A percentile compares a stretch with the other conserved stretches of the same genome.
phyloP scores from a whole-genome alignment of 306 rosid species.

The Fragaria ananassa region DNA sequence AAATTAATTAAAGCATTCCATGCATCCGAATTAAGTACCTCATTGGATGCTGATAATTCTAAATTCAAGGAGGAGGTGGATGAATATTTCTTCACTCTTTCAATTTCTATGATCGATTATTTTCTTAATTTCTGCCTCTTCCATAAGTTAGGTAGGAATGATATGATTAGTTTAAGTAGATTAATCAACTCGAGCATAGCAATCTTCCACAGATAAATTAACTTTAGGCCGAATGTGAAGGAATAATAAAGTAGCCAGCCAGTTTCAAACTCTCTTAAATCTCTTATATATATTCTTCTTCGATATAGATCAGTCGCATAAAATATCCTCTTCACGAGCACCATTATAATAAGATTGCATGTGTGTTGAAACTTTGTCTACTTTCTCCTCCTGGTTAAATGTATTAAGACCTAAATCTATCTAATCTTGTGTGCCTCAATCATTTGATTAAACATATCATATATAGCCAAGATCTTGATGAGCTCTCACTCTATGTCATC shows the following conservation, averaged over 20 bases:
- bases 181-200: neutral
- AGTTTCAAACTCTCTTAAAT: neutral
- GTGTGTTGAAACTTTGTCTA: neutral
- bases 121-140: neutral
- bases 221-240: neutral
- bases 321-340: neutral
- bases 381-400: constrained; percentile 28
- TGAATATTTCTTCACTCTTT: neutral
- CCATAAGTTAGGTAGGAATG: neutral
- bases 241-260: neutral
- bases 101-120: neutral
- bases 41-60: neutral
- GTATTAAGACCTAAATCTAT: constrained; percentile 21
- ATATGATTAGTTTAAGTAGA: neutral
- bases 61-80: neutral
- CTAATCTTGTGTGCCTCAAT: too few species aligned
- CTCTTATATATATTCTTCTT: neutral
- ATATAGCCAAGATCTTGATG: constrained; percentile 8
- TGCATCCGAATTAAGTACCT: neutral
- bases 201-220: neutral
- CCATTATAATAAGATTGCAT: neutral
- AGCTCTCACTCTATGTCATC: neutral
- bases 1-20: neutral
- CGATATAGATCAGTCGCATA: neutral
- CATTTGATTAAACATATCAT: neutral